Evolutionary conservation across 2,329 filamentous ascomycete genomes (phyloP), one percentile per base, ranked within the genome.

Genomic region (Cordyceps militaris): DNA sequence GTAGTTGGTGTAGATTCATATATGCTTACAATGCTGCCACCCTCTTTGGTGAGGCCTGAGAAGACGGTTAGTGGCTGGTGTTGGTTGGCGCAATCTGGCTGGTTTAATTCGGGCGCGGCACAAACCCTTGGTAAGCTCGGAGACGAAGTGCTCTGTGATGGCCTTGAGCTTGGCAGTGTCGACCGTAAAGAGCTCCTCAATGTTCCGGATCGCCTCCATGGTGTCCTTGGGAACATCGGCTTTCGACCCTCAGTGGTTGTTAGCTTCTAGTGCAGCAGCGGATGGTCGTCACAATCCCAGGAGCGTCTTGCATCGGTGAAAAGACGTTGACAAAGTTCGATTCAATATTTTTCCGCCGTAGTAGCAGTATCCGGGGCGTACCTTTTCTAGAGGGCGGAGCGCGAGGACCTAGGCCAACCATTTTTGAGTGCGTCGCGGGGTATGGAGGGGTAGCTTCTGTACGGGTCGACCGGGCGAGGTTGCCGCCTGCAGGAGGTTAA

Each of bases 171-270:
- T 96, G 38, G 81, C 74, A 1, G 81, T 81, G 63, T 88, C 82
- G 47, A 97, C 85, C 11, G 86, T 88, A 74, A 99, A 96, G 56
- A 87, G 73, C 59, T 91, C 82, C 77, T 97, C 94, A 24, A 97
- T 81, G 61, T 83, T 80, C 71, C 89, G 85, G 69, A 97, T 92
- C 75, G 97, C 88, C 38, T 75, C 70, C 55, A 90, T 77, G 63
- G 97, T 82, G 73, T 91, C 86, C 76, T 91, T 88, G 63, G 93
- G 92, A 73, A 96, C 82, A 77, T 97, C 91, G 72, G 87, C 85
- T 84, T 94, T 90, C 62, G 92, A 96, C 70, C 91, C 91, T 96
- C 55, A 10, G 36, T 13, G 6, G 13, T 5, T 9, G 34, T 57
- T 23, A 57, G 54, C 28, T 32, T 42, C 16, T 34, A 19, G 11